Conservation (phyloP, 1,284 basidiomycete genomes). For the Rugosomyces carneus region DNA sequence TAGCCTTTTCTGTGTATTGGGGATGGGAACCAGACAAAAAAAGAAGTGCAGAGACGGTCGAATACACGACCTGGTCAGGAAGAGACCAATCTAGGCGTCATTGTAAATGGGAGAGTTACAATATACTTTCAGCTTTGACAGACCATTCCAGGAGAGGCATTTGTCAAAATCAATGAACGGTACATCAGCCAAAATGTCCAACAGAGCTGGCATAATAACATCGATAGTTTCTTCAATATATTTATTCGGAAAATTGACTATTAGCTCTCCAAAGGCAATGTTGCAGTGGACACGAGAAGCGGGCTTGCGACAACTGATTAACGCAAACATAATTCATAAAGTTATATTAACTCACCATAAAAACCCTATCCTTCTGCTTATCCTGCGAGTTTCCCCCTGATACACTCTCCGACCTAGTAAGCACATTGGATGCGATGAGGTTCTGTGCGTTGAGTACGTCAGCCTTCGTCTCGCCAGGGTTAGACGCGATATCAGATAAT, state of each 20-base stretch:
- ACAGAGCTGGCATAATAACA: constrained; percentile 47
- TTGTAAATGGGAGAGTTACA: constrained; percentile 8
- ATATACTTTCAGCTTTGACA: constrained; percentile 15
- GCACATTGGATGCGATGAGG: constrained; percentile 57
- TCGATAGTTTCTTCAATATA: constrained; percentile 46
- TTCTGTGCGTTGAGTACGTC: constrained; percentile 45
- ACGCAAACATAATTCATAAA: not conserved
- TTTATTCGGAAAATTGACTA: constrained; percentile 53
- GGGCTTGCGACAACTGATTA: constrained; percentile 25
- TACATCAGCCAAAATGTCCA: constrained; percentile 63
- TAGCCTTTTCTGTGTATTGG: constrained; percentile 41
- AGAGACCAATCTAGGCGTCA: constrained; percentile 58
- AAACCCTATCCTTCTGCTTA: constrained; percentile 32
- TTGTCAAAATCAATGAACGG: constrained; percentile 72
- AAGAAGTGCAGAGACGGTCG: constrained; percentile 69
- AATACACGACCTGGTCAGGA: constrained; percentile 75
- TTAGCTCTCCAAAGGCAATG: constrained; percentile 71
- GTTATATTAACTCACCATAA: constrained; percentile 44
- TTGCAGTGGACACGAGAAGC: constrained; percentile 68
- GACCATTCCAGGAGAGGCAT: constrained; percentile 73
- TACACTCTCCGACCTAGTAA: constrained; percentile 27
- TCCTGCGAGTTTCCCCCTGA: constrained; percentile 19
- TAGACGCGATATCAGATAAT: constrained; percentile 72
- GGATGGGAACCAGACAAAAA: constrained; percentile 52
- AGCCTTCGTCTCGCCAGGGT: constrained; percentile 45